phyloP scores from a whole-genome alignment of 257 asterid genomes.

The Marsdenia floribunda region DNA sequence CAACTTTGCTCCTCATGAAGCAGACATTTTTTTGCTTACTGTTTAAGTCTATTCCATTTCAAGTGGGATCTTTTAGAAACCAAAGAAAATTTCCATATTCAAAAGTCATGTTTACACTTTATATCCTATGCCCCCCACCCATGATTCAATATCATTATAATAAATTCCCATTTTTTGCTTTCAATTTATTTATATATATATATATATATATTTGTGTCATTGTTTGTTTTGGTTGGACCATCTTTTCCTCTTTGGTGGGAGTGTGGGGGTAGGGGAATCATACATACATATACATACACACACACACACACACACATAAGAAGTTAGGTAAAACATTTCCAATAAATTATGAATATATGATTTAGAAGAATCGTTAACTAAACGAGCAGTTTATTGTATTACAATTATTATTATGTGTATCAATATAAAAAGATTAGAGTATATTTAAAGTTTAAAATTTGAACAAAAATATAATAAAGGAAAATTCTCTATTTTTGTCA shows the following conservation, averaged over 20 bases:
- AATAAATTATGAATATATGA: no score
- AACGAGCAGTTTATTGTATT: no score
- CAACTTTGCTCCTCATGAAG: neutral
- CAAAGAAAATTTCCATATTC: neutral
- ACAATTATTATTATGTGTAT: no score
- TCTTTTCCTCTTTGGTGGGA: neutral
- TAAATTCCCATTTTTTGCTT: neutral
- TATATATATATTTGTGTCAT: neutral
- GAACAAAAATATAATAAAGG: no score
- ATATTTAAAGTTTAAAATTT: no score
- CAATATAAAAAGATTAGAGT: no score
- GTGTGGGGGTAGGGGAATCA: neutral
- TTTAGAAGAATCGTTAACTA: no score
- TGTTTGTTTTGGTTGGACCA: neutral
- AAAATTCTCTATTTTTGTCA: no score
- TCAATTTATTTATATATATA: neutral
- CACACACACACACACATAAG: neutral
- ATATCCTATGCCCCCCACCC: neutral
- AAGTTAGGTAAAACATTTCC: neutral
- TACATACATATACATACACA: neutral
- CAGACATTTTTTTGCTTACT: conserved; percentile 1
- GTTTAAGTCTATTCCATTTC: neutral
- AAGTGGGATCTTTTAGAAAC: neutral
- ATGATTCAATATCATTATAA: neutral
- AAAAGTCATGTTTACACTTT: neutral